Conservation (phyloP, 345 rosid species). For the Zanthoxylum bungeanum region DNA sequence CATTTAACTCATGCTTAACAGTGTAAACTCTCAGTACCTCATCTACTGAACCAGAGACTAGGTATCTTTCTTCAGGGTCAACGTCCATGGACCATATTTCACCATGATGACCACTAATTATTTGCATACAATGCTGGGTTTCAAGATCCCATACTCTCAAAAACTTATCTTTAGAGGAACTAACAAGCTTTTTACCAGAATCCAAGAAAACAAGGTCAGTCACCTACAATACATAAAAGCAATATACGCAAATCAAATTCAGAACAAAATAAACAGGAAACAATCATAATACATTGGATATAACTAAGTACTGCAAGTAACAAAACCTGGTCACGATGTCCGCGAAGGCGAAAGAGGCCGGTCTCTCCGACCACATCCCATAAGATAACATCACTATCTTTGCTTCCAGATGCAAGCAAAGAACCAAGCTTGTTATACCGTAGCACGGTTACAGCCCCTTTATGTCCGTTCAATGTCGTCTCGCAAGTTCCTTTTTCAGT, state of each 20-base stretch:
- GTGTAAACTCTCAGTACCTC: slow-evolving; percentile 73
- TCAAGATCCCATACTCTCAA: slow-evolving; percentile 99
- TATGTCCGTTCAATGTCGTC: slow-evolving; percentile 75
- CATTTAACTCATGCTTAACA: slow-evolving; percentile 42
- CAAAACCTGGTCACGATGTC: slow-evolving; percentile 94
- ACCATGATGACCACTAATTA: slow-evolving; percentile 90
- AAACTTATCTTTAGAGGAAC: slow-evolving; percentile 90
- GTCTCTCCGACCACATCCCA: slow-evolving; percentile 96
- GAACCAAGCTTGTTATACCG: slow-evolving; percentile 67
- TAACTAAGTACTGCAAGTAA: not conserved
- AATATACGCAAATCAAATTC: slow-evolving; percentile 1
- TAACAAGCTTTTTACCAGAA: slow-evolving; percentile 80
- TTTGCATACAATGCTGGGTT: slow-evolving; percentile 91
- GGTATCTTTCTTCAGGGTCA: slow-evolving; percentile 76
- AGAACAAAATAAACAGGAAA: not conserved
- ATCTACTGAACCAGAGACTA: slow-evolving; percentile 91
- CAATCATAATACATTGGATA: not conserved
- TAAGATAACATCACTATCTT: slow-evolving; percentile 82
- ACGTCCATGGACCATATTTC: slow-evolving; percentile 94
- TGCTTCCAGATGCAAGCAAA: slow-evolving; percentile 90
- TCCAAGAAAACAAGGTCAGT: slow-evolving; percentile 91
- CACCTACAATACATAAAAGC: slow-evolving; percentile 48
- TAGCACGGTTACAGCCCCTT: slow-evolving; percentile 80
- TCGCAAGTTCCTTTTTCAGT: slow-evolving; percentile 73
- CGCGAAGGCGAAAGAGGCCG: slow-evolving; percentile 78